phyloP scores from a whole-genome alignment of 2,329 filamentous ascomycete species.

The Pseudogymnoascus sp. region DNA sequence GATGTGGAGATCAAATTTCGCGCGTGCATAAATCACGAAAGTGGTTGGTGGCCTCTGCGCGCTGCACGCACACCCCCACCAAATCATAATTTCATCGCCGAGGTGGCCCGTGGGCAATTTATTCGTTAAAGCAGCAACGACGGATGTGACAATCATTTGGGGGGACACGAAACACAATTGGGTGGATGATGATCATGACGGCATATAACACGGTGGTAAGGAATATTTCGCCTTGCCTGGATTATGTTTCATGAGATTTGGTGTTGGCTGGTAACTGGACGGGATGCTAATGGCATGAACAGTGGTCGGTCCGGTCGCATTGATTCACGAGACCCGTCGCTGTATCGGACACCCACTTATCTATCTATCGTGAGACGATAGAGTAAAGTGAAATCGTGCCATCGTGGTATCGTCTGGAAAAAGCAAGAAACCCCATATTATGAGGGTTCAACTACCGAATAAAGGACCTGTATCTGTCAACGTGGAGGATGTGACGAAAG shows the following conservation, averaged over 20 bases:
- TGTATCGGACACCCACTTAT: slow-evolving; percentile 3
- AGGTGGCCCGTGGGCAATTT: not conserved
- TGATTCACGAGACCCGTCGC: not conserved
- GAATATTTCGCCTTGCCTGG: not conserved
- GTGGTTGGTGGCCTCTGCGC: slow-evolving; percentile 3
- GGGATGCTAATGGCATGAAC: not conserved
- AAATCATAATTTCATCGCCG: not conserved
- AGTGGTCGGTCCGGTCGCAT: not conserved
- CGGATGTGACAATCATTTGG: slow-evolving; percentile 4
- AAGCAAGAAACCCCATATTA: not conserved
- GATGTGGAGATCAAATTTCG: slow-evolving; percentile 7
- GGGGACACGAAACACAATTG: slow-evolving; percentile 7
- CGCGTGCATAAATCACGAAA: slow-evolving; percentile 5
- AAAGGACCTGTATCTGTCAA: slow-evolving; percentile 1
- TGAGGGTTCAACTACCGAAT: slow-evolving; percentile 7
- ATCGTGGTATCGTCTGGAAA: not conserved
- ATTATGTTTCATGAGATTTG: slow-evolving; percentile 5
- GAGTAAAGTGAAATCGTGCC: not conserved
- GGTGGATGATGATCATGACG: not conserved
- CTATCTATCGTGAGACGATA: slow-evolving; percentile 1
- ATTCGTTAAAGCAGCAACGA: slow-evolving; percentile 4
- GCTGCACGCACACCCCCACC: not conserved
- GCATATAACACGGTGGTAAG: slow-evolving; percentile 1
- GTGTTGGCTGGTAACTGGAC: not conserved
- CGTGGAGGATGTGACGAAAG: slow-evolving; percentile 3